These are phyloP conservation scores for Fraxinus dipetala DNA, from an alignment of 305 asterid species.

Conservation along the genomic window DNA sequence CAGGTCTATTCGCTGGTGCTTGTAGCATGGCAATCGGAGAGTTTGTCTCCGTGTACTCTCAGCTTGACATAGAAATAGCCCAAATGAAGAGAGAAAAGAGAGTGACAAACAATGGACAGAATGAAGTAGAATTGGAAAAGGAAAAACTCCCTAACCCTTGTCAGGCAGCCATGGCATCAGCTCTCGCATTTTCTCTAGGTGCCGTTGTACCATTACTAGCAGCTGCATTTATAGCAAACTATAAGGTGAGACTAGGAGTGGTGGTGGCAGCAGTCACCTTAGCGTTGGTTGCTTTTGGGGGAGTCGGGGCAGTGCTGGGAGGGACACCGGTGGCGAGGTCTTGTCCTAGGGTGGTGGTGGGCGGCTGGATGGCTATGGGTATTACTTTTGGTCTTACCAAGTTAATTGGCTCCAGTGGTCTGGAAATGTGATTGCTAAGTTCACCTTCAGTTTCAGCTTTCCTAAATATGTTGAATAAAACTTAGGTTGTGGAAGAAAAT, in stretches of 20 bases:
- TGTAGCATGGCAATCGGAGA: conserved; percentile 38
- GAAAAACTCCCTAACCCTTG: conserved; percentile 29
- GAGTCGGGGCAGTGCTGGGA: conserved; percentile 26
- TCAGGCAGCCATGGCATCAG: conserved; percentile 30
- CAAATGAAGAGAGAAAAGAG: conserved; percentile 23
- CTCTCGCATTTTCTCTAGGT: conserved; percentile 26
- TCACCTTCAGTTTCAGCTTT: background rate
- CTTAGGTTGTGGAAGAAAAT: background rate
- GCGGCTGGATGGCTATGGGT: conserved; percentile 36
- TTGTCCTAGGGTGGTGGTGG: conserved; percentile 25
- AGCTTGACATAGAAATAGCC: conserved; percentile 27
- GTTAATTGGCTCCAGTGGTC: conserved; percentile 25
- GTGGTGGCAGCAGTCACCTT: conserved; percentile 25
- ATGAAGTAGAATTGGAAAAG: background rate
- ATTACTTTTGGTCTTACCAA: conserved; percentile 32
- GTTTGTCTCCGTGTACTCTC: conserved; percentile 30
- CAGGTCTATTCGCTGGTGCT: conserved; percentile 30
- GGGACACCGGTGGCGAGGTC: conserved; percentile 21
- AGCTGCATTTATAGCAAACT: conserved; percentile 25
- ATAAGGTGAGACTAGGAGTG: conserved; percentile 24
- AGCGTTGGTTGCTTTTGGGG: conserved; percentile 27
- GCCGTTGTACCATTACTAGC: conserved; percentile 27
- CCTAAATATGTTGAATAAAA: background rate
- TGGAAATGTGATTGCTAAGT: conserved; percentile 16
- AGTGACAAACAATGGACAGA: background rate